Evolutionary conservation across 257 asterid genomes (phyloP).

Genomic region (Petrea volubilis): DNA sequence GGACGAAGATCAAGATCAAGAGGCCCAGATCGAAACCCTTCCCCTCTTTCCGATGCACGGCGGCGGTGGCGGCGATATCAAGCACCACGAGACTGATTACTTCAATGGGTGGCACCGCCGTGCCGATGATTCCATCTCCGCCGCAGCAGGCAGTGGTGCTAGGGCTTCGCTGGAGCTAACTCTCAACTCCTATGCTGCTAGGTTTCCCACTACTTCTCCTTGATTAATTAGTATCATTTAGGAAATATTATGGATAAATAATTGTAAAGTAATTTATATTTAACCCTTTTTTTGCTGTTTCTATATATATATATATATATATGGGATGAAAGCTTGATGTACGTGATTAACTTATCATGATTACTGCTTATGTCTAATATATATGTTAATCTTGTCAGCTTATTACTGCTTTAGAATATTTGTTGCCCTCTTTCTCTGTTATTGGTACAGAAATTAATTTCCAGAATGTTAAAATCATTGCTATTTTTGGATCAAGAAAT

Average conservation of each 20-base stretch:
- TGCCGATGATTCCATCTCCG: constrained; percentile 13
- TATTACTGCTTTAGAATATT: constrained; percentile 3
- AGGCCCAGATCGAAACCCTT: constrained; percentile 64
- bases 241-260: constrained; percentile 16
- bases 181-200: constrained; percentile 67
- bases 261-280: constrained; percentile 18
- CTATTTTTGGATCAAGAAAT: background rate
- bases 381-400: background rate
- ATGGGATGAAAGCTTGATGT: background rate
- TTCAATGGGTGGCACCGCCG: constrained; percentile 34
- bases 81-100: constrained; percentile 23
- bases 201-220: constrained; percentile 34
- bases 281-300: background rate
- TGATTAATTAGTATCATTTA: constrained; percentile 19
- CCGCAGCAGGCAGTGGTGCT: background rate
- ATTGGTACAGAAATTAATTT: constrained; percentile 10
- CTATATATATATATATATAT: too few species aligned
- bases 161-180: constrained; percentile 84
- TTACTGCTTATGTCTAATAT: constrained; percentile 3
- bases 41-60: constrained; percentile 91
- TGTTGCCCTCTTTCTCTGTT: constrained; percentile 4
- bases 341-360: constrained; percentile 23
- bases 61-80: constrained; percentile 44
- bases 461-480: background rate
- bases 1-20: constrained; percentile 29